Conservation (phyloP, 345 rosid genomes). For the Arabidopsis arenosa region DNA sequence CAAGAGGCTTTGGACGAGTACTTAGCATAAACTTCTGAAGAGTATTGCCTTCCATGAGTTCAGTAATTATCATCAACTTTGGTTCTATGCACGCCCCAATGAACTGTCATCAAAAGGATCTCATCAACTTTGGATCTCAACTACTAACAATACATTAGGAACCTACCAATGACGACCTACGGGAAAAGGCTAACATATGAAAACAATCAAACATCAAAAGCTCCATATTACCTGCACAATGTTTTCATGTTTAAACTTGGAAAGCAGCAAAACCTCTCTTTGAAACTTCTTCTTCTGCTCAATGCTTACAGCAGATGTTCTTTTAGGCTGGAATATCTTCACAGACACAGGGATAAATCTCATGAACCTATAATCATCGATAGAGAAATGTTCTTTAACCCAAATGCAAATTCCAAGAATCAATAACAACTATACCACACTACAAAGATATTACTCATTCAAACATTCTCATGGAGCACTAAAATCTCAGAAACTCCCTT, state of each 20-base stretch:
- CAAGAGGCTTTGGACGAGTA: conserved; percentile 59
- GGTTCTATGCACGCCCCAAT: conserved; percentile 66
- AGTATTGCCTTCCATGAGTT: conserved; percentile 62
- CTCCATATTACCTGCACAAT: conserved; percentile 57
- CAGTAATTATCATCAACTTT: conserved; percentile 62
- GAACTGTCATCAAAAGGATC: conserved; percentile 52
- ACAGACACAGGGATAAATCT: conserved; percentile 56
- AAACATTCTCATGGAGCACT: not conserved
- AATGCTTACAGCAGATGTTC: conserved; percentile 45
- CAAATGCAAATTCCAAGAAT: not conserved
- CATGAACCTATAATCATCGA: conserved; percentile 39
- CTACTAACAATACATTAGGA: not conserved
- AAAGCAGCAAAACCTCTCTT: conserved; percentile 67
- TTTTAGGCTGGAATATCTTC: conserved; percentile 58
- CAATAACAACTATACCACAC: not conserved
- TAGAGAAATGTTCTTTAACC: not conserved
- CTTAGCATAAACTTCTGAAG: conserved; percentile 65
- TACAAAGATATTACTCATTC: not conserved
- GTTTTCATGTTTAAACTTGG: conserved; percentile 61
- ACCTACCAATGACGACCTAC: not conserved
- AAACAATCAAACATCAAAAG: conserved; percentile 1
- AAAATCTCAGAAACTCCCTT: not conserved
- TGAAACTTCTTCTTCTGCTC: conserved; percentile 59
- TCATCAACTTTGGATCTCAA: not conserved
- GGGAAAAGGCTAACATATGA: not conserved